Conservation (phyloP, 371 early-diverging fungal genomes). For the Apophysomyces variabilis region DNA sequence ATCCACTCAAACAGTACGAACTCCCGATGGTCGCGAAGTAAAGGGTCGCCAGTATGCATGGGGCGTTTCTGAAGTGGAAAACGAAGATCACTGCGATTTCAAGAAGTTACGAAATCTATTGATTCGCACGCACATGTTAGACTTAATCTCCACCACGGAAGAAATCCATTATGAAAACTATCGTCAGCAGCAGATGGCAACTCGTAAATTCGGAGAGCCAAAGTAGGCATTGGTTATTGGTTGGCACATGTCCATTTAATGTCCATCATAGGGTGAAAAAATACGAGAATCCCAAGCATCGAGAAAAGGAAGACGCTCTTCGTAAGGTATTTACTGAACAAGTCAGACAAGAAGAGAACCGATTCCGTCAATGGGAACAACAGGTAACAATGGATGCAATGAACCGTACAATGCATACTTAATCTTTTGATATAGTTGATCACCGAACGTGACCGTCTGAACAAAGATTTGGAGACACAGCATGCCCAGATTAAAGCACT, state of each 20-base stretch:
- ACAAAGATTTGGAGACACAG: slow-evolving; percentile 95
- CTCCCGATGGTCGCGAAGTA: slow-evolving; percentile 76
- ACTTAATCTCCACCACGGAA: slow-evolving; percentile 89
- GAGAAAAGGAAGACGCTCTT: slow-evolving; percentile 94
- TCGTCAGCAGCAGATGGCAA: slow-evolving; percentile 84
- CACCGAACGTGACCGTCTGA: slow-evolving; percentile 95
- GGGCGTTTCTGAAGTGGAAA: slow-evolving; percentile 95
- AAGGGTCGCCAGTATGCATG: slow-evolving; percentile 93
- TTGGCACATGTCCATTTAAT: neutral
- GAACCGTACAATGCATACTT: neutral
- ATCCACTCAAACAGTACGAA: slow-evolving; percentile 83
- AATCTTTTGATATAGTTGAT: slow-evolving; percentile 60
- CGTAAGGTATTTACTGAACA: slow-evolving; percentile 94
- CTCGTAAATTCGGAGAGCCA: slow-evolving; percentile 80
- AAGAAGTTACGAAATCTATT: slow-evolving; percentile 92
- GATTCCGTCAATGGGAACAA: slow-evolving; percentile 98
- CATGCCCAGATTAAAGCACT: slow-evolving; percentile 91
- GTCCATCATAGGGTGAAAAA: slow-evolving; percentile 51
- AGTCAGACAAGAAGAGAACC: slow-evolving; percentile 90
- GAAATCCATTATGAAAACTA: slow-evolving; percentile 93
- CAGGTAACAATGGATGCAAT: slow-evolving; percentile 56
- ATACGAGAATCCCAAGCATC: slow-evolving; percentile 83
- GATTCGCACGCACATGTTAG: slow-evolving; percentile 94
- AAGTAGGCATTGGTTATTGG: slow-evolving; percentile 43
- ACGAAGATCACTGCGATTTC: slow-evolving; percentile 92